A percentile compares a stretch with the other conserved stretches of the same genome.
phyloP scores from a whole-genome alignment of 345 rosid species.

The Acer campestre region DNA sequence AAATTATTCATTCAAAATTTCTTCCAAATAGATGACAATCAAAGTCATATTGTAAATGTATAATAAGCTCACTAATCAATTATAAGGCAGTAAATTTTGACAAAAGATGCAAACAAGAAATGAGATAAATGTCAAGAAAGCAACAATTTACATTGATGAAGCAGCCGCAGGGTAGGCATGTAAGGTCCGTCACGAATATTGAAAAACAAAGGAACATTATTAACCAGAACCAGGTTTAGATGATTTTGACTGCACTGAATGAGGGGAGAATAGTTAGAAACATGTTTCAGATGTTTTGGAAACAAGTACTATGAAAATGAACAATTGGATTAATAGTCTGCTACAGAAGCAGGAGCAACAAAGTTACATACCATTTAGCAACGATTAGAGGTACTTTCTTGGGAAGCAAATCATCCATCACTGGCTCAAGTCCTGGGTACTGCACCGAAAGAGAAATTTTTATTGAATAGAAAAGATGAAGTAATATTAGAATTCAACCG shows the following conservation, averaged over 20 bases:
- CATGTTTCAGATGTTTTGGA: neutral
- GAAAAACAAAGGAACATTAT: constrained; percentile 91
- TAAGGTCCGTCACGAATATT: constrained; percentile 96
- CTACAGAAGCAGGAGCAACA: constrained; percentile 11
- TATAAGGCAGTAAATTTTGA: neutral
- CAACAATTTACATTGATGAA: constrained; percentile 77
- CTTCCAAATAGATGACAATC: constrained; percentile 3
- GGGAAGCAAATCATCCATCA: constrained; percentile 93
- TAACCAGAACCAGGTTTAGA: constrained; percentile 87
- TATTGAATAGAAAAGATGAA: constrained; percentile 6
- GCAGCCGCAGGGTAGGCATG: constrained; percentile 96
- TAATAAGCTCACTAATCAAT: neutral
- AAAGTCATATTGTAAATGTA: neutral
- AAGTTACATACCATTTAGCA: constrained; percentile 70
- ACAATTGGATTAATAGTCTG: neutral
- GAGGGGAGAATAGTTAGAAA: constrained; percentile 14
- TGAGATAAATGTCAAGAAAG: constrained; percentile 4
- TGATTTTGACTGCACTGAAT: constrained; percentile 82
- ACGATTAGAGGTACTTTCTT: constrained; percentile 90
- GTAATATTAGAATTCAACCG: constrained; percentile 7
- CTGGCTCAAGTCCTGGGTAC: constrained; percentile 96
- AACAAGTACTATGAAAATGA: neutral
- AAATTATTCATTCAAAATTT: constrained; percentile 3
- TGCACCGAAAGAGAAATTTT: constrained; percentile 36
- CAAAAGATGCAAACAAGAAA: constrained; percentile 6